A percentile compares a stretch with the other conserved stretches of the same genome.
phyloP scores from a whole-genome alignment of 2,329 filamentous ascomycete genomes.

The Colletotrichum tanaceti region DNA sequence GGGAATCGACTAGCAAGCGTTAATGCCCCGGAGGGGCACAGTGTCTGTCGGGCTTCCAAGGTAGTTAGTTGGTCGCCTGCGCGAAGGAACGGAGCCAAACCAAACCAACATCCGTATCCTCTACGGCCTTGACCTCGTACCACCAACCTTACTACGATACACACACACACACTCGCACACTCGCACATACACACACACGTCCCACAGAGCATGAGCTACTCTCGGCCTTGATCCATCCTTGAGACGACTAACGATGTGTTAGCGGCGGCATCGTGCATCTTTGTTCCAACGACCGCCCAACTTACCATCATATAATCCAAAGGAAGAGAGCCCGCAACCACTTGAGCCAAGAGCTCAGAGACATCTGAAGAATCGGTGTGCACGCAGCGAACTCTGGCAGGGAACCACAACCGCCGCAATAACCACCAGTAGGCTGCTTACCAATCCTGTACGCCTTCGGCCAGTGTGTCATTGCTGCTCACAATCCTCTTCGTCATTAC shows the following conservation, averaged over 20 bases:
- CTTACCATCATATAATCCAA: neutral
- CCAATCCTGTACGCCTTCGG: neutral
- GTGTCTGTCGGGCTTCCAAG: constrained; percentile 30
- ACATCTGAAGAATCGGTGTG: neutral
- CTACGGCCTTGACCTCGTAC: constrained; percentile 24
- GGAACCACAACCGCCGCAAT: constrained; percentile 10
- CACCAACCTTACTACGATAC: constrained; percentile 14
- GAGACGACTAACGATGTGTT: constrained; percentile 19
- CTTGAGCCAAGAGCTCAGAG: neutral
- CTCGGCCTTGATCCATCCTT: constrained; percentile 15
- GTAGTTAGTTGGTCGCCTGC: constrained; percentile 33
- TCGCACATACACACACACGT: constrained; percentile 1
- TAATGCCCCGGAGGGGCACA: constrained; percentile 41
- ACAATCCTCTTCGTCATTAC: constrained; percentile 1
- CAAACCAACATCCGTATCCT: constrained; percentile 32
- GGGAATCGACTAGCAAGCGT: constrained; percentile 42
- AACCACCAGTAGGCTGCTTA: constrained; percentile 1
- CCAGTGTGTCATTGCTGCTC: neutral
- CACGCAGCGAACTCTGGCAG: constrained; percentile 1
- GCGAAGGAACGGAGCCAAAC: constrained; percentile 28
- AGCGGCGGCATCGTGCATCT: constrained; percentile 23
- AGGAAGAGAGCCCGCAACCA: neutral
- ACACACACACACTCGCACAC: neutral
- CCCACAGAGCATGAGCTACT: constrained; percentile 6
- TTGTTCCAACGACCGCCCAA: constrained; percentile 35